Conservation (phyloP, 768 basidiomycete genomes). For the Tulasnella sp. region DNA sequence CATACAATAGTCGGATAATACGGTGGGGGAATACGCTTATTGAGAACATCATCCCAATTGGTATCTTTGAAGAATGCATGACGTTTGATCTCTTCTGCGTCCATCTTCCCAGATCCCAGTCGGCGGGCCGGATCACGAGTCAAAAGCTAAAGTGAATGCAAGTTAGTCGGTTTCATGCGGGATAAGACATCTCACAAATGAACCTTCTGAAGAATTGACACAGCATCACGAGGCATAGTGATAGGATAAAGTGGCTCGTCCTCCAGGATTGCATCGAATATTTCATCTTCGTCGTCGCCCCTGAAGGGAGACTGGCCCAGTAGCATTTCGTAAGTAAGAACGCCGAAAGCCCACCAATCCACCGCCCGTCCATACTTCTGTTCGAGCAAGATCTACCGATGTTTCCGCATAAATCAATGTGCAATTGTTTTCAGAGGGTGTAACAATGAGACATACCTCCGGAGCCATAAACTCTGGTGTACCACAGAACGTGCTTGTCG, state of each 20-base stretch:
- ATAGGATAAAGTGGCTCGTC: conserved; percentile 98
- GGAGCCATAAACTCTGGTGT: conserved; percentile 99
- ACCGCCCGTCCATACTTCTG: conserved; percentile 97
- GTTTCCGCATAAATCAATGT: neutral
- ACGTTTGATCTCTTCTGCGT: conserved; percentile 93
- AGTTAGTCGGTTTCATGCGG: neutral
- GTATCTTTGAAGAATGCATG: conserved; percentile 99
- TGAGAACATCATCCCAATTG: conserved; percentile 88
- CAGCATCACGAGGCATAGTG: conserved; percentile 96
- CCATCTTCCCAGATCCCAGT: conserved; percentile 79
- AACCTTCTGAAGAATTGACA: conserved; percentile 90
- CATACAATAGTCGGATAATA: conserved; percentile 94
- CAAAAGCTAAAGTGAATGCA: conserved; percentile 45
- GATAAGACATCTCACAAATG: neutral
- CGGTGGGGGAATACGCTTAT: conserved; percentile 93
- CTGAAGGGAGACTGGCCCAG: conserved; percentile 98
- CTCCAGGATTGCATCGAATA: conserved; percentile 97
- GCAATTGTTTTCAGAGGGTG: too few relatives aligned
- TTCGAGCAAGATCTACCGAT: conserved; percentile 81
- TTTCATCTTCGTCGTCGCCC: conserved; percentile 98
- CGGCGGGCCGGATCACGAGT: conserved; percentile 85
- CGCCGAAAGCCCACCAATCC: conserved; percentile 99
- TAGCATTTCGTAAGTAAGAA: conserved; percentile 97
- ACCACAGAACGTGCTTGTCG: conserved; percentile 97
- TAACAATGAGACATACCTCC: conserved; percentile 47